A percentile compares a stretch with the other conserved stretches of the same genome.
These are phyloP conservation scores for Stachybotrys elegans DNA, from an alignment of 2,329 filamentous ascomycete species.

Conservation along the genomic window DNA sequence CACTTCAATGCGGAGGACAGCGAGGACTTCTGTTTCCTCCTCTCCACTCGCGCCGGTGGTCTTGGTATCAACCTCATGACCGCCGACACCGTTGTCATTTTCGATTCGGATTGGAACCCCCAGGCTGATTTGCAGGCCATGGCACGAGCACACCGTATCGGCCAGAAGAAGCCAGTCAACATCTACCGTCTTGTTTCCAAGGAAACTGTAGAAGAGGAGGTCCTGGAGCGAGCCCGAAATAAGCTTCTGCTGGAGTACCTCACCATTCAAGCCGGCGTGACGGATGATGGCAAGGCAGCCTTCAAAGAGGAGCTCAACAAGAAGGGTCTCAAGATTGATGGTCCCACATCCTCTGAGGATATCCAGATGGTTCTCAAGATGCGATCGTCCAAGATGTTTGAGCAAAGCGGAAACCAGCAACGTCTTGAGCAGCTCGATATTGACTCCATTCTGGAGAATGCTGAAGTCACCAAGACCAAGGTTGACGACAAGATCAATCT, in stretches of 20 bases:
- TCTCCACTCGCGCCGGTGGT: slow-evolving; percentile 92
- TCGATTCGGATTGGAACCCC: slow-evolving; percentile 98
- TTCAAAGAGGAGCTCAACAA: slow-evolving; percentile 71
- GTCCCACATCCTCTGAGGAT: slow-evolving; percentile 87
- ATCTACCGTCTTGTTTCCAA: slow-evolving; percentile 96
- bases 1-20: slow-evolving; percentile 98
- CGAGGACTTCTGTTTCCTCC: slow-evolving; percentile 90
- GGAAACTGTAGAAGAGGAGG: slow-evolving; percentile 97
- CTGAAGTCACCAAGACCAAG: slow-evolving; percentile 94
- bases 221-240: slow-evolving; percentile 91
- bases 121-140: slow-evolving; percentile 97
- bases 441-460: slow-evolving; percentile 92
- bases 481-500: slow-evolving; percentile 87
- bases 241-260: slow-evolving; percentile 97
- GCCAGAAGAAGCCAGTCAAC: slow-evolving; percentile 91
- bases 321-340: slow-evolving; percentile 66
- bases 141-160: slow-evolving; percentile 96
- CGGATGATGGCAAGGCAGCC: slow-evolving; percentile 86
- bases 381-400: slow-evolving; percentile 98
- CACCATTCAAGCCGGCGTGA: slow-evolving; percentile 94
- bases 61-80: slow-evolving; percentile 99
- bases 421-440: slow-evolving; percentile 97
- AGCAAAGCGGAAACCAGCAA: slow-evolving; percentile 93
- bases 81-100: slow-evolving; percentile 94
- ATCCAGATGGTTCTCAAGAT: slow-evolving; percentile 96